A percentile compares a stretch with the other conserved stretches of the same genome.
These are phyloP conservation scores for Solanum arcanum DNA, from an alignment of 257 asterid genomes.

Conservation along the genomic window DNA sequence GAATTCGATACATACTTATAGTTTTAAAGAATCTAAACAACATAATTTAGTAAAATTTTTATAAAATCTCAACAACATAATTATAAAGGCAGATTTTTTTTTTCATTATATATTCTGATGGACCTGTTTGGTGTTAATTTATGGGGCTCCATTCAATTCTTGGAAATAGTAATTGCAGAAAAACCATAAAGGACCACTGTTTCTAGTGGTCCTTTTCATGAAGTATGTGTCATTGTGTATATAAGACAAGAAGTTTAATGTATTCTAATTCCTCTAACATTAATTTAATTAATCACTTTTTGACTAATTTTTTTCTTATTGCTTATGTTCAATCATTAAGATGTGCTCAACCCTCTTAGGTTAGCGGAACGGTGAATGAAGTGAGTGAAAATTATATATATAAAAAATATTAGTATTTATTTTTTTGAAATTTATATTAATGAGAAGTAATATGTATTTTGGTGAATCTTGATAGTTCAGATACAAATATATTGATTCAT, in stretches of 20 bases:
- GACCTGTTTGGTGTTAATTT: constrained; percentile 8
- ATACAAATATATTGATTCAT: background rate
- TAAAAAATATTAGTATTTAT: too few relatives aligned
- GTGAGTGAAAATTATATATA: background rate
- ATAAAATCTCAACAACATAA: background rate
- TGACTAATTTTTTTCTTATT: background rate
- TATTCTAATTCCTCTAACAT: background rate
- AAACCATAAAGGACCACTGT: constrained; percentile 6
- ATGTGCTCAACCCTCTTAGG: background rate
- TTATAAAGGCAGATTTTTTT: background rate
- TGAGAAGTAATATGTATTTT: background rate
- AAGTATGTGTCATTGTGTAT: background rate
- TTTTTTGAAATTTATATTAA: background rate
- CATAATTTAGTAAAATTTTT: background rate
- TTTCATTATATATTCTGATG: constrained; percentile 6
- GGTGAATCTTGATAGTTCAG: background rate
- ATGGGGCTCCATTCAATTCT: background rate
- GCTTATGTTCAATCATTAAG: background rate
- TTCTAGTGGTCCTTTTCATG: constrained; percentile 6
- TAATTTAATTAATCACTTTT: background rate
- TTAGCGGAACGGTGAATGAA: background rate
- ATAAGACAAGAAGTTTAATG: background rate
- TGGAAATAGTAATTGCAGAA: constrained; percentile 1
- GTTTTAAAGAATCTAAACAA: background rate
- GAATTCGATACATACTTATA: background rate